These are phyloP conservation scores for Globisporangium viniferum DNA, from an alignment of 352 stramenopile genomes.

Conservation along the genomic window DNA sequence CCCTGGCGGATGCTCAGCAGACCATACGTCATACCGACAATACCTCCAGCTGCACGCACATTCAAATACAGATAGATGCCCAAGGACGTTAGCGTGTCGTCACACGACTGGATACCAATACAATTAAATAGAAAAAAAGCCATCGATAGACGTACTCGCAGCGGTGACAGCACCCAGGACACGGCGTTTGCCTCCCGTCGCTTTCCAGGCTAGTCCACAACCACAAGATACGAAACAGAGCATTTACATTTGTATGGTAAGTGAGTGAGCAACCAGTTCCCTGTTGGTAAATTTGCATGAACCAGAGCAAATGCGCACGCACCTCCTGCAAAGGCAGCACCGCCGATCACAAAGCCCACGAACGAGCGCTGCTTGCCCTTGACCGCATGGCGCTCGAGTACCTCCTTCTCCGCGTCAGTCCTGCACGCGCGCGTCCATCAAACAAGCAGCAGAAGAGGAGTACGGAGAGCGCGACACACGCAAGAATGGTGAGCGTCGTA, in stretches of 20 bases:
- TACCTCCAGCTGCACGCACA: conserved; percentile 20
- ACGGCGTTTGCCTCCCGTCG: conserved; percentile 40
- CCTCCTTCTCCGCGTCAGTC: conserved; percentile 57
- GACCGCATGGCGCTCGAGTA: conserved; percentile 48
- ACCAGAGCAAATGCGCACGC: background rate
- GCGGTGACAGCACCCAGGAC: conserved; percentile 32
- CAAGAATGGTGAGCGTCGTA: background rate
- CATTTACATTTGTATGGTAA: too few species aligned
- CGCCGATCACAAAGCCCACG: conserved; percentile 38
- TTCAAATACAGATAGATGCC: background rate
- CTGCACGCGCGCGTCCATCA: conserved; percentile 20
- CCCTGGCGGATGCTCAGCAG: conserved; percentile 33
- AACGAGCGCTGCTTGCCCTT: conserved; percentile 45
- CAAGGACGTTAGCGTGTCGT: background rate
- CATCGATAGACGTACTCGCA: conserved; percentile 26
- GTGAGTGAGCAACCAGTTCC: background rate
- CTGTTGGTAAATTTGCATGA: background rate
- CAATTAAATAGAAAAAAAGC: background rate
- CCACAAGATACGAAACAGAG: background rate
- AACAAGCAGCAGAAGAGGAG: background rate
- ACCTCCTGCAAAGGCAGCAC: conserved; percentile 23
- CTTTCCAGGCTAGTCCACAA: conserved; percentile 37
- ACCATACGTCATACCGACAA: conserved; percentile 31
- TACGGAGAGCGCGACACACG: background rate
- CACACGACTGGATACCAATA: background rate